Base-by-base conservation (phyloP, 2,329 filamentous ascomycete species). In the Monascus ruber region DNA sequence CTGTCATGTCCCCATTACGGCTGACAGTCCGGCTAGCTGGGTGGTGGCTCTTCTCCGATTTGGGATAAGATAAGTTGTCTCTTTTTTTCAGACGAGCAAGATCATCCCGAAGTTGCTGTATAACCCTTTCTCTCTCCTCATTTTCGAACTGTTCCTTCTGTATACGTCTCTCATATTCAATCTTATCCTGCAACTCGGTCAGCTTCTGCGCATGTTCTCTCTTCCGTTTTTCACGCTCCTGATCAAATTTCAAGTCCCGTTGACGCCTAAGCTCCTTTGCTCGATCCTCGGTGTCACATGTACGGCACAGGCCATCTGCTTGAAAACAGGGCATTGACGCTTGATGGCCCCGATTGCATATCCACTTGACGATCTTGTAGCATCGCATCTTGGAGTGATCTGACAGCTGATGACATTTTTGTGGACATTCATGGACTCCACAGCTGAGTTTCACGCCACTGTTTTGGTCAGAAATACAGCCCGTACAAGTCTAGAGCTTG, bases 341-440 rank as follows among this genome's bases (percentile, higher is more conserved):
- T 6, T 61, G 66, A 48, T 85, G 81, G 0, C 66, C 62, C 1
- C 70, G 64, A 0, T 62, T 36, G 41, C 81, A 85, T 0, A 47
- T 62, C n/a, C 59, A 64, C 0, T 66, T 46, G 0, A 79, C 40
- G 5, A 68, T 50, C 1, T 46, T 46, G 26, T 11, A 49, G 46
- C 74, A 79, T 2, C 51, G 31, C 55, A 76, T 70, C 35, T 72
- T 69, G 0, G 70, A 72, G 49, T 84, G 79, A 41, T 84, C 71
- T 0, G 54, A 49, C 0, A 80, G 45, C 0, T 73, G 69, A 56
- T 88, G 83, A 41, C 83, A 88, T 5, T 66, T 66, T 0, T 63
- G 67, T 0, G 64, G 62, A 47, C 83, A 87, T 0, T 50, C 50
- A 45, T 87, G 82, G 1, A 69, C 31, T 0, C 70, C 70, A 39